Percentiles rank a stretch among this genome's conserved stretches.
Evolutionary conservation across 148 eudicot genomes (phyloP).

Genomic region (Arctostaphylos glauca): DNA sequence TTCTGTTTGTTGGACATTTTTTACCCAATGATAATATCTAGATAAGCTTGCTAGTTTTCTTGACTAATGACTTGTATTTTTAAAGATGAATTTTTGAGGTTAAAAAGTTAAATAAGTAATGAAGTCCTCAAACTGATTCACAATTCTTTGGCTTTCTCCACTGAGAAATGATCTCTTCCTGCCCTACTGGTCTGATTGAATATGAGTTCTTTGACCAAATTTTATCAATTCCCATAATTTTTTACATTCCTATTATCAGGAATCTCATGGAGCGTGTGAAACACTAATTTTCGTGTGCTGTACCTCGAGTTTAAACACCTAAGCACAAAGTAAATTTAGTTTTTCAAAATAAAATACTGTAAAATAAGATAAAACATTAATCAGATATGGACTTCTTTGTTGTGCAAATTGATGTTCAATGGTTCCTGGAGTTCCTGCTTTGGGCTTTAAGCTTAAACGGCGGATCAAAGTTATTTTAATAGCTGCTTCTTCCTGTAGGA

Average conservation of each 20-base stretch:
- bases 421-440: constrained; percentile 3
- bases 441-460: background rate
- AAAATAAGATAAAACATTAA: background rate
- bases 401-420: background rate
- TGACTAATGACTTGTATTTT: background rate
- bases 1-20: background rate
- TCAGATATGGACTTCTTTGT: background rate
- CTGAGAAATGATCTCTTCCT: background rate
- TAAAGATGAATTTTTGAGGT: background rate
- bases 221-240: background rate
- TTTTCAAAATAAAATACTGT: background rate
- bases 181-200: background rate
- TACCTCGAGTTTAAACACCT: background rate
- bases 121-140: constrained; percentile 7
- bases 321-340: background rate
- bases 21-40: background rate
- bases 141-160: background rate
- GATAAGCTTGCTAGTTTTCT: background rate
- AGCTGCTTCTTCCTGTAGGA: constrained; percentile 42
- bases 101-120: background rate
- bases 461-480: background rate
- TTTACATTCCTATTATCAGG: background rate
- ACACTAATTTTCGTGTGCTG: background rate
- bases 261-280: background rate
- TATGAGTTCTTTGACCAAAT: background rate